Evolutionary conservation across 305 asterid genomes (phyloP), one percentile per base, ranked within the genome.

Genomic region (Fraxinus xanthoxyloides): DNA sequence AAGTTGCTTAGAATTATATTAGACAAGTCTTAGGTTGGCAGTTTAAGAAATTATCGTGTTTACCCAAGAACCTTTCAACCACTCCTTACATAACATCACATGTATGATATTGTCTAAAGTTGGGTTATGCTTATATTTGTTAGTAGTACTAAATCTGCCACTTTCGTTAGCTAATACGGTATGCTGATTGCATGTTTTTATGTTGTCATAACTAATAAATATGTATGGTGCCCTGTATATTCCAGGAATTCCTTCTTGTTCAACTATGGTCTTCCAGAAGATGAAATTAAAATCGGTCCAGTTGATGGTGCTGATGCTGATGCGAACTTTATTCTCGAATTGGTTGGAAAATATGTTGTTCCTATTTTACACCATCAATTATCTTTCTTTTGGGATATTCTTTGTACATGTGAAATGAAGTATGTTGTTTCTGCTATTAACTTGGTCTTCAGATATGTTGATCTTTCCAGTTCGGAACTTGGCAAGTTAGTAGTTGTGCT

Each of bases 291-390:
- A 70, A 82, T 77, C 77, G 85, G 80, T 48, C 72, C 72, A 63
- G 86, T 81, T 31, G 87, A 87, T 13, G 94, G 90, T 35, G 87
- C 87, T 13, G 94, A 93, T 81, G 88, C 90, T 26, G 99, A 95
- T 90, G 90, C 92, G 74, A 90, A 95, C 84, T 94, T 95, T 73
- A 84, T 93, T 79, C 99, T 97, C 34, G 86, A 86, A 82, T 81
- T 94, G 83, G 93, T 95, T 43, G 98, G 92, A 79, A 93, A 94
- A 86, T 92, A 94, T 84, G 98, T 97, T 9, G 83, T 95, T 79
- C 98, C 99, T 76, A 90, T 95, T 86, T 82, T 95, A 73, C 95
- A 90, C 84, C 94, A 93, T 81, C 94, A 91, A 80, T 84, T 94
- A 82, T 87, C 87, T 40, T 79, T 74, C 82, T 94, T 98, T 79